phyloP scores from a whole-genome alignment of 192 early-diverging fungal genomes.

The Jimgerdemannia flammicorona region DNA sequence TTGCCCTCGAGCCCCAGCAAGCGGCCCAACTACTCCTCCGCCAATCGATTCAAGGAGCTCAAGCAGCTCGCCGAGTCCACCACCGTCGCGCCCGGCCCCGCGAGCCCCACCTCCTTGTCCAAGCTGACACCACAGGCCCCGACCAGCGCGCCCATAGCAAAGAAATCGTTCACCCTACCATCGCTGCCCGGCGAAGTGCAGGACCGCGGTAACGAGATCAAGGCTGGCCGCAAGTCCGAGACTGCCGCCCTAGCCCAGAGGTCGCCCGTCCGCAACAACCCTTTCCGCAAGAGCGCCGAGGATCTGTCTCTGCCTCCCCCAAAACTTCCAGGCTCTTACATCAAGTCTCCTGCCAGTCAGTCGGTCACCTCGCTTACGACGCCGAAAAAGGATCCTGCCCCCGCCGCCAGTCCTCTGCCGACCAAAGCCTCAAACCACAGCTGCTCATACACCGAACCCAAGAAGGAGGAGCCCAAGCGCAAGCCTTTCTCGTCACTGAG shows the following conservation, averaged over 20 bases:
- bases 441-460: neutral
- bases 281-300: slow-evolving; percentile 16
- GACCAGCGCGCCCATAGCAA: too few relatives aligned
- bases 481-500: neutral
- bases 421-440: neutral
- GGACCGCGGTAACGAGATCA: neutral
- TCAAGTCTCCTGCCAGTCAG: neutral
- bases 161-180: too few relatives aligned
- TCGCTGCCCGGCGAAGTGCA: neutral
- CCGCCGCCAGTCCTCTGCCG: too few relatives aligned
- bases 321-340: neutral
- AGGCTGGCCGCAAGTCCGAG: slow-evolving; percentile 4
- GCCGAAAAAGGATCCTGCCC: too few relatives aligned
- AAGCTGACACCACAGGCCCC: too few relatives aligned
- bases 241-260: slow-evolving; percentile 14
- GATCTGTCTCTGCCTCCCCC: neutral
- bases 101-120: too few relatives aligned
- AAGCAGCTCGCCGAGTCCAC: slow-evolving; percentile 21
- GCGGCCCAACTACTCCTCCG: slow-evolving; percentile 22
- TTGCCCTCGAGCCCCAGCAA: neutral
- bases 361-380: too few relatives aligned
- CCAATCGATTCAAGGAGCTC: slow-evolving; percentile 22
- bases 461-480: neutral
- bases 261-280: slow-evolving; percentile 30
- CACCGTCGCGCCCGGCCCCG: neutral